A percentile compares a stretch with the other conserved stretches of the same genome.
Conservation (phyloP, 306 rosid genomes). For the Fragaria ananassa region DNA sequence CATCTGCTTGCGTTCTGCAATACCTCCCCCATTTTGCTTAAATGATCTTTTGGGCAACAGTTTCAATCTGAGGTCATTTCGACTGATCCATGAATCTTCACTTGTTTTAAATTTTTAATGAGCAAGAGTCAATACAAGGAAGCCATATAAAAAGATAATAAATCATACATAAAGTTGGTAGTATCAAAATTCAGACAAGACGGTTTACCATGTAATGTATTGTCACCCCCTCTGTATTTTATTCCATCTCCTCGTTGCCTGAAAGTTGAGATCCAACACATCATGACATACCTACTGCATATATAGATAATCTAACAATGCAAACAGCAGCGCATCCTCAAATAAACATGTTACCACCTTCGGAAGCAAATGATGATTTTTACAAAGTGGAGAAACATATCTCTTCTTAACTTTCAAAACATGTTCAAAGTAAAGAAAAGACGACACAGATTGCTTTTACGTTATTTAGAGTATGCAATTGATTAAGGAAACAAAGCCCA, state of each 20-base stretch:
- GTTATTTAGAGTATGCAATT: not conserved
- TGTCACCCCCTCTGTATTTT: constrained; percentile 18
- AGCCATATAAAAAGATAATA: not conserved
- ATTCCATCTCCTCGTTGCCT: constrained; percentile 47
- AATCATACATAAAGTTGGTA: not conserved
- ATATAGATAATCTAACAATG: not conserved
- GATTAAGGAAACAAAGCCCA: not conserved
- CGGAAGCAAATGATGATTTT: not conserved
- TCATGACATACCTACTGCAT: not conserved
- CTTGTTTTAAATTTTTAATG: constrained; percentile 20
- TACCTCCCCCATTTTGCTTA: constrained; percentile 25
- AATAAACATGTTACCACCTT: not conserved
- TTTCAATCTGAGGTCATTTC: constrained; percentile 56
- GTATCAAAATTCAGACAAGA: not conserved
- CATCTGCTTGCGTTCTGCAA: constrained; percentile 27
- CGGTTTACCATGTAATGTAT: constrained; percentile 33
- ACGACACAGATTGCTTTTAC: not conserved
- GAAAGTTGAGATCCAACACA: constrained; percentile 20
- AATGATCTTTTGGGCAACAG: constrained; percentile 42
- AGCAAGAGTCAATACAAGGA: constrained; percentile 20
- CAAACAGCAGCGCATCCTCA: not conserved
- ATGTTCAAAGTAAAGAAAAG: not conserved
- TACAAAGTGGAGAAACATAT: not conserved
- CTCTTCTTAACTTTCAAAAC: not conserved
- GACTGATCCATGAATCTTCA: constrained; percentile 37